Evolutionary conservation across 768 basidiomycete species (phyloP).

Genomic region (Boletus rubescentipes): DNA sequence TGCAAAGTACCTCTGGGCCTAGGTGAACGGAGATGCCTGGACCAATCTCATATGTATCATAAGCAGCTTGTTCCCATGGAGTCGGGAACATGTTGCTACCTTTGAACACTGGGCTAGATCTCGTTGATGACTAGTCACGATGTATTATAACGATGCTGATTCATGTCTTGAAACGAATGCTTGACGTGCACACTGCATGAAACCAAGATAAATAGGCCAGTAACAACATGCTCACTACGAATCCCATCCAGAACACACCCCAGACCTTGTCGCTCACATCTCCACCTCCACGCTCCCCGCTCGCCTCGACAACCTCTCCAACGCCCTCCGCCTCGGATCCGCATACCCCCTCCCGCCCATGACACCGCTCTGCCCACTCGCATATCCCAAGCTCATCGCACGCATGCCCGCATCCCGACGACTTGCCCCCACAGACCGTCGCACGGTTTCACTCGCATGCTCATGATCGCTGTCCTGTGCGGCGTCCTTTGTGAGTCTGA

Average conservation of each 20-base stretch:
- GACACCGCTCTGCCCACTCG: constrained; percentile 8
- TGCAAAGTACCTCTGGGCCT: constrained; percentile 34
- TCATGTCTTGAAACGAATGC: too few species aligned
- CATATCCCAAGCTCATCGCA: constrained; percentile 28
- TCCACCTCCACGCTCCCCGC: constrained; percentile 19
- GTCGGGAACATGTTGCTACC: too few species aligned
- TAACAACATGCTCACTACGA: neutral
- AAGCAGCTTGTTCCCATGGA: too few species aligned
- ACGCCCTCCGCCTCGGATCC: constrained; percentile 25
- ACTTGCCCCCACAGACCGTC: neutral
- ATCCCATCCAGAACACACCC: neutral
- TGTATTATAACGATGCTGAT: neutral
- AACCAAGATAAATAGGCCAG: neutral
- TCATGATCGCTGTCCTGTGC: constrained; percentile 10
- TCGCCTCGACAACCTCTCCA: constrained; percentile 19
- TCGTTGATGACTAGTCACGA: too few species aligned
- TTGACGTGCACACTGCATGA: too few species aligned
- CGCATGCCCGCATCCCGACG: constrained; percentile 24
- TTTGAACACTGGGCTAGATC: too few species aligned
- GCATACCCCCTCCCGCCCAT: constrained; percentile 3
- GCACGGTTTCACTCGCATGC: neutral
- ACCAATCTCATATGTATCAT: too few species aligned
- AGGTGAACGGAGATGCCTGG: too few species aligned
- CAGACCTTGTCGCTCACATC: neutral
- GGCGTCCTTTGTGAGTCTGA: neutral